Conservation (phyloP, 1,284 basidiomycete species). For the Cystobasidium pallidum region DNA sequence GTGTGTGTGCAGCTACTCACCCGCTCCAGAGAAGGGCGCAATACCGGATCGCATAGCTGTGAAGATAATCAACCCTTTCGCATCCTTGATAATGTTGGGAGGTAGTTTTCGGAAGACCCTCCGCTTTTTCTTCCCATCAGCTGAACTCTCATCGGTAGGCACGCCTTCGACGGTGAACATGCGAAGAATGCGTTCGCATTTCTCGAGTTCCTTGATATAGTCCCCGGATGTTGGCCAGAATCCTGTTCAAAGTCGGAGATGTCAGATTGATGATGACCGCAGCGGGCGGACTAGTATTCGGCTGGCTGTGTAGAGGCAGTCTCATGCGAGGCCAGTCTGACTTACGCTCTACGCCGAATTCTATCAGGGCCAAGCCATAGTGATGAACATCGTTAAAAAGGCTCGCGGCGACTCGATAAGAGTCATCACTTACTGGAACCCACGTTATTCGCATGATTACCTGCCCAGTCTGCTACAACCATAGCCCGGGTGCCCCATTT, state of each 20-base stretch:
- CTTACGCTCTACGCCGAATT: constrained; percentile 29
- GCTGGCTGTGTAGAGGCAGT: too few relatives aligned
- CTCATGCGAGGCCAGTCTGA: neutral
- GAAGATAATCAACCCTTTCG: constrained; percentile 60
- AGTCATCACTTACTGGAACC: constrained; percentile 23
- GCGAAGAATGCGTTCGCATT: constrained; percentile 61
- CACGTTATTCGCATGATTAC: constrained; percentile 42
- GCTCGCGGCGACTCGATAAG: neutral
- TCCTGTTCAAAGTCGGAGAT: too few relatives aligned
- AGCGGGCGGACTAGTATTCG: too few relatives aligned
- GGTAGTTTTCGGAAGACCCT: constrained; percentile 52
- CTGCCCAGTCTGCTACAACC: constrained; percentile 37
- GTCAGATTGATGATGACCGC: too few relatives aligned
- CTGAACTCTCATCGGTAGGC: constrained; percentile 46
- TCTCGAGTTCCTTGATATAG: constrained; percentile 61
- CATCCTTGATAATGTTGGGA: constrained; percentile 58
- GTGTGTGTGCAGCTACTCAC: constrained; percentile 53
- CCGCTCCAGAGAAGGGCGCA: constrained; percentile 62
- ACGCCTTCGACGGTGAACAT: constrained; percentile 58
- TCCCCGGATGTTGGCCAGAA: constrained; percentile 63
- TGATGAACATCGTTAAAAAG: neutral
- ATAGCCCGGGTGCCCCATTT: constrained; percentile 38
- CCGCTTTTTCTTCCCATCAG: constrained; percentile 50
- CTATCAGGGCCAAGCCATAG: neutral
- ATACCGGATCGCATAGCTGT: constrained; percentile 61